Base-by-base conservation (phyloP, 306 rosid species). In the Cyamopsis tetragonoloba region DNA sequence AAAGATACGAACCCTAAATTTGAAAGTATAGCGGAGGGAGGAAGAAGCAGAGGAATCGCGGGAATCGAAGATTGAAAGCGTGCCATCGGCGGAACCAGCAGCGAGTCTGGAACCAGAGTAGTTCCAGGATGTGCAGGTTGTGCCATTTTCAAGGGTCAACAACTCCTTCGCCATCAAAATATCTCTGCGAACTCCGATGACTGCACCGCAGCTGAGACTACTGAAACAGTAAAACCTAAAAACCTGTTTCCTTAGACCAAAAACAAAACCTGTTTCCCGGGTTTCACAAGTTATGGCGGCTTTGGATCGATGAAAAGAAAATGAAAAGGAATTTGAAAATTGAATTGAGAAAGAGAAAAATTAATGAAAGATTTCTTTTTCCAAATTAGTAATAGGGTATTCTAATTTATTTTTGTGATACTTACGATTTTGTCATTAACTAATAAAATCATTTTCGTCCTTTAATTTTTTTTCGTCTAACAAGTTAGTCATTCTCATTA, bases 81-180 rank as follows among this genome's bases (percentile, higher is more conserved):
- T 78, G 53, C 96, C 99, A 19, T 83, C 89, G 11, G 46, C 15
- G 61, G 96, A 86, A 63, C 81, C 99, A 22, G 87, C 50, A 78
- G 92, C 96, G 17, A 93, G 84, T 76, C 95, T 77, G 18, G 3
- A 73, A 26, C 76, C 79, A 59, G 77, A 78, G 80, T 80, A 77
- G 76, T 88, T 93, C 97, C 99, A 90, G 1, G 92, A 83, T 0
- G 96, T 83, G 83, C 95, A 93, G 11, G 66, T 57, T 2, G 96
- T 82, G 42, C 89, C 92, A 57, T 73, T 58, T 0, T 86, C 91
- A 12, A 90, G 84, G 13, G 20, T 83, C 83, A 84, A 73, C 78
- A 93, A 50, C 43, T 89, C 81, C 50, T 86, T 86, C 71, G 82
- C 99, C 98, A 89, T 83, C 15, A n/a, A n/a, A n/a, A n/a, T n/a